These are phyloP conservation scores for Apiospora phragmitis DNA, from an alignment of 2,329 filamentous ascomycete genomes.

Conservation along the genomic window DNA sequence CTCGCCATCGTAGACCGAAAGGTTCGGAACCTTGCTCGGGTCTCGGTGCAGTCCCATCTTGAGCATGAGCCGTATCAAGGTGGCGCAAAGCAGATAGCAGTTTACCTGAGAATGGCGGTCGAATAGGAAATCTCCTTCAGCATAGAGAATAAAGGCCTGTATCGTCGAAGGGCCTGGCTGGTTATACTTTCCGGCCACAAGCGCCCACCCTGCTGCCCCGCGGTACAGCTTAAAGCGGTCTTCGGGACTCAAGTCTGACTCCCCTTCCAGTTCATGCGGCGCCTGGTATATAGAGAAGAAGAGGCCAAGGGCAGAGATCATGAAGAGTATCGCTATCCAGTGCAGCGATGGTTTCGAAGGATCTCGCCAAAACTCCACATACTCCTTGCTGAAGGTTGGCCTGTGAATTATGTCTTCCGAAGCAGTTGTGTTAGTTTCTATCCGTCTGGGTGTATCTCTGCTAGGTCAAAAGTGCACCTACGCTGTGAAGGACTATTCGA, in stretches of 20 bases:
- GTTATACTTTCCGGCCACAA: conserved; percentile 51
- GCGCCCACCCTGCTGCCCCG: conserved; percentile 50
- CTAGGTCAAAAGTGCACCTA: conserved; percentile 30
- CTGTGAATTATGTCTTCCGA: conserved; percentile 51
- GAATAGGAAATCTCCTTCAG: conserved; percentile 54
- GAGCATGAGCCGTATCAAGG: conserved; percentile 54
- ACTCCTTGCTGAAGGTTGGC: conserved; percentile 53
- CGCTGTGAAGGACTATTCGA: conserved; percentile 53
- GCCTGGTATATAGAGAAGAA: conserved; percentile 46
- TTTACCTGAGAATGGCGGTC: conserved; percentile 52
- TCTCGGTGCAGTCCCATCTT: conserved; percentile 62
- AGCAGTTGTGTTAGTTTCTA: conserved; percentile 13
- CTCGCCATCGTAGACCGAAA: conserved; percentile 54
- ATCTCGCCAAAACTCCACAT: conserved; percentile 50
- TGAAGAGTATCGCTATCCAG: conserved; percentile 54
- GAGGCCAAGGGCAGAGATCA: conserved; percentile 43
- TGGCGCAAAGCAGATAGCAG: conserved; percentile 53
- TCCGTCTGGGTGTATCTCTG: background rate
- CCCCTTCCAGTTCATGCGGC: conserved; percentile 43
- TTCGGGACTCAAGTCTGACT: conserved; percentile 37
- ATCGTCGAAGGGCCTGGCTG: conserved; percentile 50
- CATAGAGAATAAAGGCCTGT: conserved; percentile 51
- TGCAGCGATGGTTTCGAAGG: conserved; percentile 39
- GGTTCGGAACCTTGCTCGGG: conserved; percentile 49
- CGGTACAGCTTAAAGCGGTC: conserved; percentile 51